A percentile compares a stretch with the other conserved stretches of the same genome.
These are phyloP conservation scores for Fusarium hainanense DNA, from an alignment of 2,329 filamentous ascomycete species.

Conservation along the genomic window DNA sequence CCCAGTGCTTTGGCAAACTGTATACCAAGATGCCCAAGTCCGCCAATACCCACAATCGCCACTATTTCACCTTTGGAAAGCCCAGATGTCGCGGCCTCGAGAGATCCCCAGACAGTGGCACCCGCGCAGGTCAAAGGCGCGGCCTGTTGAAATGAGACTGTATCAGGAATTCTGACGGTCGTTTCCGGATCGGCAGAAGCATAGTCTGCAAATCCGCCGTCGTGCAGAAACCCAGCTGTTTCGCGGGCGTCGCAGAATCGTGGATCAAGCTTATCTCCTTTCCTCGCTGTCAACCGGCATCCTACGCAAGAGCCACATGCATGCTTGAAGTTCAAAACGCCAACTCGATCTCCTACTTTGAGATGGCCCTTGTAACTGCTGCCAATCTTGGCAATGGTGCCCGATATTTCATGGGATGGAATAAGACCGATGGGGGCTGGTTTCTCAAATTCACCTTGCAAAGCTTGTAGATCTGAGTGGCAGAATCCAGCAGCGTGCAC, in stretches of 20 bases:
- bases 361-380: not conserved
- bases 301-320: constrained; percentile 5
- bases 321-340: constrained; percentile 18
- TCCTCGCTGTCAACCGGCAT: not conserved
- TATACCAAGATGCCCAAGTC: constrained; percentile 6
- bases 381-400: not conserved
- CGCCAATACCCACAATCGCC: constrained; percentile 5
- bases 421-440: constrained; percentile 18
- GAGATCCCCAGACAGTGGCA: constrained; percentile 12
- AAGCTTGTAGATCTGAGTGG: constrained; percentile 14
- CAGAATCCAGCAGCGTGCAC: constrained; percentile 15
- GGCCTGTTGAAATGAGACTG: constrained; percentile 9
- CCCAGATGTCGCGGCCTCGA: not conserved
- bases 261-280: constrained; percentile 9
- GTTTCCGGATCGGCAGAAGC: constrained; percentile 2
- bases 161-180: not conserved
- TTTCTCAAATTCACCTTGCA: constrained; percentile 16
- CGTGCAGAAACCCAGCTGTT: constrained; percentile 16
- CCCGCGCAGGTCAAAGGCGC: constrained; percentile 14
- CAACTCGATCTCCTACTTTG: constrained; percentile 9
- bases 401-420: constrained; percentile 11
- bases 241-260: constrained; percentile 2
- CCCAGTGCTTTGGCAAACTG: constrained; percentile 16
- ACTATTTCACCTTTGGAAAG: not conserved
- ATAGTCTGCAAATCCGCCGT: constrained; percentile 14